Evolutionary conservation across 2,329 filamentous ascomycete species (phyloP), one percentile per base, ranked within the genome.

Genomic region (Zymoseptoria passerinii): DNA sequence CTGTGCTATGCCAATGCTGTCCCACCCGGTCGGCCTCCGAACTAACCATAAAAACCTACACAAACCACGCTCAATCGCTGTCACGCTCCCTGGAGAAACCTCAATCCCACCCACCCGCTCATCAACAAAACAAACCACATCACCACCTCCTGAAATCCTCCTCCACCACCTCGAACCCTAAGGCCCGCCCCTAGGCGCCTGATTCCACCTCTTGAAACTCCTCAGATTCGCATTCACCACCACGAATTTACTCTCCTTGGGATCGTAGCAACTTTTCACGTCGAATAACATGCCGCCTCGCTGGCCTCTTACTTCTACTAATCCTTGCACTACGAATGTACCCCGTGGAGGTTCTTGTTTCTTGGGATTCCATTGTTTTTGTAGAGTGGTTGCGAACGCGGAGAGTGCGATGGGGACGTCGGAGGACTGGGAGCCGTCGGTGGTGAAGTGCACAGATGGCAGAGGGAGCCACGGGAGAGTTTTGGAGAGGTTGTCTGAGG

Each of bases 221-320:
- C 63, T 68, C 56, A 73, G 53, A 2, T 52, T 58, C 4, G 65
- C 66, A 8, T 66, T 71, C 2, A 73, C 59, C 19, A 54, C 60
- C 4, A 76, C 67, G 56, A 72, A 79, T 48, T 72, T 72, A 8
- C 65, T 70, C 23, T 66, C 58, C 52, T 73, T 73, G 1, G 77
- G 77, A 58, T 80, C 76, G 61, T 80, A 81, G 4, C 68, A 71
- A 4, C 71, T 75, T 8, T 66, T 59, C 2, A 80, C 75, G 57
- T 79, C 76, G n/a, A 80, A 61, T 4, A 75, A 73, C 57, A 76
- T 63, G 49, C 69, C 70, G 0, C 74, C 77, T 50, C 68, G 71
- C 8, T 68, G 65, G 6, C 78, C 78, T n/a, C 72, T 67, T 2
- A 80, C 64, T 58, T 80, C 76, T 1, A 81, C 68, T 35, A 79